These are phyloP conservation scores for Cyathus striatus DNA, from an alignment of 768 basidiomycete genomes.

Conservation along the genomic window DNA sequence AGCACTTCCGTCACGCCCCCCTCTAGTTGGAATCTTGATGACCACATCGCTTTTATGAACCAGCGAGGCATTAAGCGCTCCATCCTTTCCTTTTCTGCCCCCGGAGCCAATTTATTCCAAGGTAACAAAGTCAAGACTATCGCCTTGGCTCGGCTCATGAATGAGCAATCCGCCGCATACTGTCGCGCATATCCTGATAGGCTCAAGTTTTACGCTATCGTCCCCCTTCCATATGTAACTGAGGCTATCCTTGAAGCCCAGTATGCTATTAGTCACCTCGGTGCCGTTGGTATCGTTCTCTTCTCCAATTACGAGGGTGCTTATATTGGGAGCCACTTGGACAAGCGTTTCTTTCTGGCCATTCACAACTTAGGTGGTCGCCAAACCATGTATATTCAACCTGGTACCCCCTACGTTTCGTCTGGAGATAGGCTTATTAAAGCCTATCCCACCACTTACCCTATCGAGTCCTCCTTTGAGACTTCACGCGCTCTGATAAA, in stretches of 20 bases:
- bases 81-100: slow-evolving; percentile 25
- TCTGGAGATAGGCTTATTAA: slow-evolving; percentile 18
- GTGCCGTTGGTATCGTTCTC: slow-evolving; percentile 26
- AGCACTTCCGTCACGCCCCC: slow-evolving; percentile 20
- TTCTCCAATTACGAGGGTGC: slow-evolving; percentile 25
- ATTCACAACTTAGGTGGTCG: slow-evolving; percentile 19
- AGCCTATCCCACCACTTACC: slow-evolving; percentile 27
- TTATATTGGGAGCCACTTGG: slow-evolving; percentile 24
- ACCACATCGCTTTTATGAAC: slow-evolving; percentile 26
- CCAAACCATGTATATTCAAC: slow-evolving; percentile 27
- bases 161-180: slow-evolving; percentile 29
- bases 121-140: slow-evolving; percentile 20
- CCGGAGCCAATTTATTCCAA: slow-evolving; percentile 24
- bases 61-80: slow-evolving; percentile 22
- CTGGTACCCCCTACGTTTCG: slow-evolving; percentile 21
- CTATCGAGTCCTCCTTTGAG: slow-evolving; percentile 29
- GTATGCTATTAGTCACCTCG: slow-evolving; percentile 24
- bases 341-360: slow-evolving; percentile 25
- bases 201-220: slow-evolving; percentile 27
- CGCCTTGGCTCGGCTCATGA: slow-evolving; percentile 30
- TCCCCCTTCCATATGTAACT: slow-evolving; percentile 26
- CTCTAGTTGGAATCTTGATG: slow-evolving; percentile 21
- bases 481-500: slow-evolving; percentile 27
- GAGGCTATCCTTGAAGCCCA: slow-evolving; percentile 25
- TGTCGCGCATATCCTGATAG: slow-evolving; percentile 17